Percentiles rank a stretch among this genome's conserved stretches.
Evolutionary conservation across 2,329 filamentous ascomycete species (phyloP).

Genomic region (Diaporthe vaccinii): DNA sequence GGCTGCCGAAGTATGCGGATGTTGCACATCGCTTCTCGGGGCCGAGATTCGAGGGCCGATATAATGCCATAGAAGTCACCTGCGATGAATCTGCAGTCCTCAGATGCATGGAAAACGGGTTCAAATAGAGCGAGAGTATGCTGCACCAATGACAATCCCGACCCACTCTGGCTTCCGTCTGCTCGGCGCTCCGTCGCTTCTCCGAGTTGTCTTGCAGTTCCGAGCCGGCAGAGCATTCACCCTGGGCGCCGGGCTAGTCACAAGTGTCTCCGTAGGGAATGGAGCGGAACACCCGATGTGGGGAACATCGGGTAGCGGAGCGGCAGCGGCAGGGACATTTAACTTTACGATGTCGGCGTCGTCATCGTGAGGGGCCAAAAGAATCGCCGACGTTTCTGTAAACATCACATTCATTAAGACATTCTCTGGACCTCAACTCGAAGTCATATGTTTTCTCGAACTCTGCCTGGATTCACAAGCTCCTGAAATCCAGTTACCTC

Average conservation of each 20-base stretch:
- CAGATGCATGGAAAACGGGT: not conserved
- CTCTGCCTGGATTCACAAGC: rapidly evolving
- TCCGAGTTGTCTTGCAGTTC: not conserved
- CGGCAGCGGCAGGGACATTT: conserved; percentile 25
- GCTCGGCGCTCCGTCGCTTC: conserved; percentile 25
- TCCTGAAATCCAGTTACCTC: not conserved
- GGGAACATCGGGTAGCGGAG: conserved; percentile 24
- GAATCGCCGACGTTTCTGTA: not conserved
- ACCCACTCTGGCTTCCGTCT: conserved; percentile 6
- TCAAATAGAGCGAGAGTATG: not conserved
- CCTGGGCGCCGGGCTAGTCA: conserved; percentile 16
- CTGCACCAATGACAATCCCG: not conserved
- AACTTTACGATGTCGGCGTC: not conserved
- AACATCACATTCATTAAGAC: not conserved
- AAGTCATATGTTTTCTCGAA: rapidly evolving
- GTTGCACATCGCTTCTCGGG: not conserved
- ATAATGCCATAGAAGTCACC: not conserved
- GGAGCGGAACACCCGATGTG: conserved; percentile 2
- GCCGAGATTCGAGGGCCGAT: conserved; percentile 1
- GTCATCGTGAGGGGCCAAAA: conserved; percentile 25
- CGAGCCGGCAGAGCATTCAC: conserved; percentile 26
- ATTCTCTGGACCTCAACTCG: not conserved
- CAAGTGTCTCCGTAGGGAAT: conserved; percentile 8
- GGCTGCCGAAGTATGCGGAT: not conserved
- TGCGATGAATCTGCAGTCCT: too few relatives aligned